Percentiles rank a stretch among this genome's conserved stretches.
Evolutionary conservation across 805 yeast genomes (phyloP).

Genomic region (Wickerhamomyces bisporus): DNA sequence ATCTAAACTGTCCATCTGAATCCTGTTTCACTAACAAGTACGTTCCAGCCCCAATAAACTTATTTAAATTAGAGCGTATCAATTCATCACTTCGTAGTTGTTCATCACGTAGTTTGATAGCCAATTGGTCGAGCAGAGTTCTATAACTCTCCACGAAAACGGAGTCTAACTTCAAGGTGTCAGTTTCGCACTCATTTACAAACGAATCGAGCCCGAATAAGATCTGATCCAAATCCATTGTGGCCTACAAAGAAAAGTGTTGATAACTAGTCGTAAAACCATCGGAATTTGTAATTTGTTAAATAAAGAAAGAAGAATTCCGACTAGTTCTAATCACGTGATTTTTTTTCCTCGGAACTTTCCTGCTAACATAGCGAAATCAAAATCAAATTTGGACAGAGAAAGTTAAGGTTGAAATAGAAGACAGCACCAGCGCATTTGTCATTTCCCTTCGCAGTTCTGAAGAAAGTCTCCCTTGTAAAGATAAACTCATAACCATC

Average conservation of each 20-base stretch:
- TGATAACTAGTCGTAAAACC: too few species aligned
- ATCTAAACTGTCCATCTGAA: conserved; percentile 4
- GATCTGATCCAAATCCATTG: conserved; percentile 22
- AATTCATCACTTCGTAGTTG: conserved; percentile 10
- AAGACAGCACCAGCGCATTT: too few species aligned
- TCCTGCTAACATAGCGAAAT: too few species aligned
- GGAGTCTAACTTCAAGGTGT: conserved; percentile 5
- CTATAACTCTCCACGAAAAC: conserved; percentile 20
- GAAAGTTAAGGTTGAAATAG: too few species aligned
- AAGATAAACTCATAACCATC: too few species aligned
- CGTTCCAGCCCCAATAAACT: conserved; percentile 9
- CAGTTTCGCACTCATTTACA: conserved; percentile 12
- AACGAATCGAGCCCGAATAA: conserved; percentile 22
- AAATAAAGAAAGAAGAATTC: too few species aligned
- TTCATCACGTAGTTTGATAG: conserved; percentile 19
- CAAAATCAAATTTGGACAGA: background rate
- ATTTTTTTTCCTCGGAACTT: too few species aligned
- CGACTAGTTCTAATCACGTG: too few species aligned
- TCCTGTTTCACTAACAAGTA: conserved; percentile 7
- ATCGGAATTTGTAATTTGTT: too few species aligned
- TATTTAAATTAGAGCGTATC: conserved; percentile 11
- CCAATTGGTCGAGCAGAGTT: conserved; percentile 19
- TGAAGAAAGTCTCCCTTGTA: too few species aligned
- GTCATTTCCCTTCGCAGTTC: too few species aligned
- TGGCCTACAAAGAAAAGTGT: too few species aligned